These are phyloP conservation scores for Karstenula rhodostoma DNA, from an alignment of 2,329 filamentous ascomycete genomes.

Conservation along the genomic window DNA sequence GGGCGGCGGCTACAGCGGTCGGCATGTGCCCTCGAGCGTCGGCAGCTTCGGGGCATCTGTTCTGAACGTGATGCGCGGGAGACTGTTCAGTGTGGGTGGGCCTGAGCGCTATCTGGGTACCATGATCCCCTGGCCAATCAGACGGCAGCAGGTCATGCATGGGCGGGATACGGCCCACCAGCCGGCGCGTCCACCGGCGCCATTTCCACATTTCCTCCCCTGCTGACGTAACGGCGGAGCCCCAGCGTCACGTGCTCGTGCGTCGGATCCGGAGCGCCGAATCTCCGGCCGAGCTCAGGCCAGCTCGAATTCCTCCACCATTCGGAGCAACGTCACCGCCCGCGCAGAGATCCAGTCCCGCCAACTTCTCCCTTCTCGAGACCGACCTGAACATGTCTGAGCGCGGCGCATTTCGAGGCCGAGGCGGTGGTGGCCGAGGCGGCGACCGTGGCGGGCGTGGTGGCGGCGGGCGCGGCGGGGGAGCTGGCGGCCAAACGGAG, in stretches of 20 bases:
- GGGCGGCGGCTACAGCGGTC: neutral
- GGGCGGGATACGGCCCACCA: conserved; percentile 11
- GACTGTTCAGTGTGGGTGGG: neutral
- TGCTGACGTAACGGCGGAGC: conserved; percentile 19
- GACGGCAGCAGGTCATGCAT: neutral
- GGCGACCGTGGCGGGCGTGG: conserved; percentile 53
- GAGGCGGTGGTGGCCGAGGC: conserved; percentile 49
- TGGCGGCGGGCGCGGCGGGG: conserved; percentile 40
- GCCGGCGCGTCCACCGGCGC: neutral
- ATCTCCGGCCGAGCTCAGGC: neutral
- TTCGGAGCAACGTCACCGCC: conserved; percentile 31
- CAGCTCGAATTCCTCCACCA: conserved; percentile 16
- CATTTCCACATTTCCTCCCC: conserved; percentile 13
- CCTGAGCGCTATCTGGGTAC: too few species aligned
- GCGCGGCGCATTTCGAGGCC: conserved; percentile 61
- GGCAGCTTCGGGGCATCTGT: neutral
- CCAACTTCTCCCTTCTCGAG: conserved; percentile 19
- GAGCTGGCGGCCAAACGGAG: conserved; percentile 57
- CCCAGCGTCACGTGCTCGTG: conserved; percentile 9
- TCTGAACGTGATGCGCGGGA: neutral
- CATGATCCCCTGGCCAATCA: conserved; percentile 14
- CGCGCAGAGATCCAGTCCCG: conserved; percentile 13
- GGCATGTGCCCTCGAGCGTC: neutral
- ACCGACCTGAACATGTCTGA: conserved; percentile 59
- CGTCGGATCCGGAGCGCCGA: neutral